phyloP scores from a whole-genome alignment of 495 filamentous ascomycete genomes.

The Xanthoparmelia taractica region DNA sequence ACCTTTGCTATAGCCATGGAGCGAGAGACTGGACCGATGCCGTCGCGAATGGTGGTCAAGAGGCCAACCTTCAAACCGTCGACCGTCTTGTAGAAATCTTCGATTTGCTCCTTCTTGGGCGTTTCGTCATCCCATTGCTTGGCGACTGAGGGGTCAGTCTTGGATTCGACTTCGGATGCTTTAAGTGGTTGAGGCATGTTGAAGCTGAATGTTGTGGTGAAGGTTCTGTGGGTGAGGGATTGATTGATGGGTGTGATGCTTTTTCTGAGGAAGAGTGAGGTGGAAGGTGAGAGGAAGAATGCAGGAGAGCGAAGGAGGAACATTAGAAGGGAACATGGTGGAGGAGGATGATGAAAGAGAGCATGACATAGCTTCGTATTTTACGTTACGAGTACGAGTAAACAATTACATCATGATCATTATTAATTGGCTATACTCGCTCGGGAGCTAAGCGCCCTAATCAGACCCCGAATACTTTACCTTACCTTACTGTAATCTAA shows the following conservation, averaged over 20 bases:
- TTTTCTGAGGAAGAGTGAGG: background rate
- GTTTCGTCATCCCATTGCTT: conserved; percentile 33
- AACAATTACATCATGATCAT: background rate
- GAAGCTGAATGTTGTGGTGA: conserved; percentile 2
- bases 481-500: too few relatives aligned
- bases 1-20: conserved; percentile 38
- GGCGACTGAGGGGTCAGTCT: conserved; percentile 32
- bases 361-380: too few relatives aligned
- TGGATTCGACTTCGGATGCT: conserved; percentile 26
- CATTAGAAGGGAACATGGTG: background rate
- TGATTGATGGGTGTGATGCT: background rate
- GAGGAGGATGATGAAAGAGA: background rate
- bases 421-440: too few relatives aligned
- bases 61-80: conserved; percentile 31
- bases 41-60: conserved; percentile 29
- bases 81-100: conserved; percentile 30
- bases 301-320: background rate
- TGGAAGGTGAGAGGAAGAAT: background rate
- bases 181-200: conserved; percentile 32
- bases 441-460: too few relatives aligned
- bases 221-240: background rate
- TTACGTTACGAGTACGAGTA: conserved; percentile 4
- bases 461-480: too few relatives aligned
- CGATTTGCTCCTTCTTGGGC: conserved; percentile 30
- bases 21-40: conserved; percentile 34